Base-by-base conservation (phyloP, 106 monocot genomes). In the Agapanthus africanus region DNA sequence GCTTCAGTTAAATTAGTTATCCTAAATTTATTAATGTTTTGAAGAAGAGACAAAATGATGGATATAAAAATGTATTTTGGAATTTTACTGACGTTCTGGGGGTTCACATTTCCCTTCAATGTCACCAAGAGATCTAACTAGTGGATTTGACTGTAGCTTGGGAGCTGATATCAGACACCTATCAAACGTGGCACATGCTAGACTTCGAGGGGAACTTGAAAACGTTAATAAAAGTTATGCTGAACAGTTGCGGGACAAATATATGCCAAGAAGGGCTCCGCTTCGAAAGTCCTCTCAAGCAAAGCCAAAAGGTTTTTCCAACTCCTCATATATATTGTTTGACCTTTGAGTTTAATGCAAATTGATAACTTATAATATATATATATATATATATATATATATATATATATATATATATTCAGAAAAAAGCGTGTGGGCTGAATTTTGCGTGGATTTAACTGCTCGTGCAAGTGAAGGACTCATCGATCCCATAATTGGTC, bases 361-460 rank as follows among this genome's bases (percentile, higher is more conserved):
- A n/a, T n/a, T n/a, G n/a, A n/a, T n/a, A n/a, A n/a, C n/a, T n/a
- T n/a, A n/a, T n/a, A n/a, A n/a, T n/a, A n/a, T n/a, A n/a, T n/a
- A n/a, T n/a, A n/a, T n/a, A n/a, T n/a, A n/a, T n/a, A n/a, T n/a
- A n/a, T n/a, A n/a, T n/a, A n/a, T n/a, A n/a, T n/a, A n/a, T n/a
- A n/a, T n/a, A n/a, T n/a, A n/a, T n/a, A n/a, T n/a, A n/a, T n/a
- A n/a, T n/a, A n/a, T n/a, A n/a, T n/a, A n/a, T 71, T 40, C 88
- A 95, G 91, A 91, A 9, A 91, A 86, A 52, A 88, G 81, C 42
- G 46, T 69, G 19, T 66, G 91, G 56, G 66, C 70, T 51, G 83
- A 88, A 30, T 88, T 95, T 75, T 95, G 95, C 77, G 83, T 85
- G 70, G 95, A 95, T 78, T 71, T 95, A 23, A 95, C 88, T 63